Base-by-base conservation (phyloP, 768 basidiomycete genomes). In the Hygrophorus pudorinus region DNA sequence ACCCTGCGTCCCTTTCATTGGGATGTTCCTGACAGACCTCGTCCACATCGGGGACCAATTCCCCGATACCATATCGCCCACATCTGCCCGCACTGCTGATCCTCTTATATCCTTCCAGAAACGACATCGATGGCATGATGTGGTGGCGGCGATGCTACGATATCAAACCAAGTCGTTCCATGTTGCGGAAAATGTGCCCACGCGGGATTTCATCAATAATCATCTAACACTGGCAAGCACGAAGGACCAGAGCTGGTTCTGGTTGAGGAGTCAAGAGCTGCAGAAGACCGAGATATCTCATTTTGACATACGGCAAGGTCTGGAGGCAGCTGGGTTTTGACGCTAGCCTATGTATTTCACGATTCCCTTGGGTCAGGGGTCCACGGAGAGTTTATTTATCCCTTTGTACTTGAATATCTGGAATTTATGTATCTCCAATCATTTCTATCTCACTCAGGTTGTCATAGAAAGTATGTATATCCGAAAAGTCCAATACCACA, bases 1-100 rank as follows among this genome's bases (percentile, higher is more conserved):
- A 2, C 70, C 81, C 3, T 82, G 79, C 52, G 70, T 85, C n/a
- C 84, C 82, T 1, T 79, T 79, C 56, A 66, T 85, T 43, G 68
- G 69, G 35, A 75, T 74, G 69, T 81, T 71, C 60, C 63, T 85
- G 33, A 71, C 73, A 16, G 78, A 78, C 51, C 65, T 85, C 52
- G 64, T 70, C 38, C 77, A 74, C 52, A 70, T 74, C 48, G 61
- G 70, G 47, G 73, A 77, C 49, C 70, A 72, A 51, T 74, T 63
- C 58, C 51, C 56, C 29, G 72, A 76, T 53, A 63, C 62, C 18
- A 42, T 38, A 11, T 30, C 47, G 8, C 38, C 44, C 13, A 48
- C 44, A 11, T 18, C 47, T 12, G 37, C 34, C 24, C 41, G 41
- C 30, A 21, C 44, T 8, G 32, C 28, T 24, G 39, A 44, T 9